Evolutionary conservation across 805 yeast species (phyloP).

Genomic region (Wickerhamomyces sydowiorum): DNA sequence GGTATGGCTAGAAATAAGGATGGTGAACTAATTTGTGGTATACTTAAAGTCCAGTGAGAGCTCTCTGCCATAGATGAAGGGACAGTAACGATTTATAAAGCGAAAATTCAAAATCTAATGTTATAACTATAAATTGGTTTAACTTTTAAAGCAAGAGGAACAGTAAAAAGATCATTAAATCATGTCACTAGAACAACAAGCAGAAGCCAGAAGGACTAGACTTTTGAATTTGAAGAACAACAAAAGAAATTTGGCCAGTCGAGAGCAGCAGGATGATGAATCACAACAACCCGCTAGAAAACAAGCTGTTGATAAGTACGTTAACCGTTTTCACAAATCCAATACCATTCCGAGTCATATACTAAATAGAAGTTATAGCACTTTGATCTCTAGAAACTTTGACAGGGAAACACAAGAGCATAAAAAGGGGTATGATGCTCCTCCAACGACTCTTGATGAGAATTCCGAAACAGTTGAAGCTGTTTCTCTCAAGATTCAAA

Average conservation of each 20-base stretch:
- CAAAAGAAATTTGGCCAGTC: slow-evolving; percentile 1
- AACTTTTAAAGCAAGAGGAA: too few relatives aligned
- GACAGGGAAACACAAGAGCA: slow-evolving; percentile 10
- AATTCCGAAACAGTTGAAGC: slow-evolving; percentile 32
- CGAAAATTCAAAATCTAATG: too few relatives aligned
- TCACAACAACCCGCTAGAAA: not conserved
- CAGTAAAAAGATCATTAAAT: too few relatives aligned
- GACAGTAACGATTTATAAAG: too few relatives aligned
- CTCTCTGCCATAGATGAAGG: too few relatives aligned
- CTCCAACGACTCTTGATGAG: slow-evolving; percentile 21
- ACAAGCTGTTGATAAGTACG: not conserved
- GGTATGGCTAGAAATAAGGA: too few relatives aligned
- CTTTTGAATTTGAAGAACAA: slow-evolving; percentile 19
- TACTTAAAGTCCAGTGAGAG: too few relatives aligned
- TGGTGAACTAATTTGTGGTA: too few relatives aligned
- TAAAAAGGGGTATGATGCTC: slow-evolving; percentile 11
- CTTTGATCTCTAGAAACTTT: slow-evolving; percentile 14
- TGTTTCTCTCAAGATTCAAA: slow-evolving; percentile 24
- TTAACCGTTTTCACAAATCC: not conserved
- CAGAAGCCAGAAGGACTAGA: slow-evolving; percentile 24
- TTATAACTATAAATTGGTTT: too few relatives aligned
- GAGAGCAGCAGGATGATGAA: not conserved
- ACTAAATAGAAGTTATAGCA: not conserved
- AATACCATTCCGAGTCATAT: not conserved
- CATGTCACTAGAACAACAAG: slow-evolving; percentile 23